Conservation (phyloP, 805 yeast species). For the Limtongozyma cylindracea region DNA sequence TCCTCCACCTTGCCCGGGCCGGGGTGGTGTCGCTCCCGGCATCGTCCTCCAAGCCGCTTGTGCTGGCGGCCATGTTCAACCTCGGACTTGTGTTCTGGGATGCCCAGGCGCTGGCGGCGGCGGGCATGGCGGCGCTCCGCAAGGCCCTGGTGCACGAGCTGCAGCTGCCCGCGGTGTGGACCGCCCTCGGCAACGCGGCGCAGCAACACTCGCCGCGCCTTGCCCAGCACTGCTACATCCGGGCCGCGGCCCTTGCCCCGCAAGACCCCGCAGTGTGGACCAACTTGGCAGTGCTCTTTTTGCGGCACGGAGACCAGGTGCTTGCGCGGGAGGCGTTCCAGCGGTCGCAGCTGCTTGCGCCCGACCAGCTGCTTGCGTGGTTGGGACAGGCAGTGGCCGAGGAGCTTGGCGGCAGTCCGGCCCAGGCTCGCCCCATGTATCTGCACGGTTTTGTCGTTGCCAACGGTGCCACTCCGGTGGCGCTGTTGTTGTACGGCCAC, state of each 20-base stretch:
- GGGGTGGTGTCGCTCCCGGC: too few relatives aligned
- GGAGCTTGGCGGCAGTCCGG: slow-evolving; percentile 23
- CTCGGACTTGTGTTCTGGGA: too few relatives aligned
- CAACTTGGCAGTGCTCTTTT: slow-evolving; percentile 55
- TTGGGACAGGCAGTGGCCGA: slow-evolving; percentile 37
- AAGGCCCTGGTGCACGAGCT: slow-evolving; percentile 17
- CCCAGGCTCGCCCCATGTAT: slow-evolving; percentile 23
- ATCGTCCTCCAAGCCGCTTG: too few relatives aligned
- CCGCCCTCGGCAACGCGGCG: slow-evolving; percentile 56
- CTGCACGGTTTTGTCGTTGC: slow-evolving; percentile 65
- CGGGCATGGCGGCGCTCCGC: slow-evolving; percentile 10
- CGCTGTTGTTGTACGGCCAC: slow-evolving; percentile 39
- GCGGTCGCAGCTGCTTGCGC: slow-evolving; percentile 61
- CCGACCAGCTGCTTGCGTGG: slow-evolving; percentile 61
- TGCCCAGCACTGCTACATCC: slow-evolving; percentile 82
- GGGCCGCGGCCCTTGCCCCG: slow-evolving; percentile 47
- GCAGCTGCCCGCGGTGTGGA: slow-evolving; percentile 23
- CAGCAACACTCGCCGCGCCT: slow-evolving; percentile 37
- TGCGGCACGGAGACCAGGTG: slow-evolving; percentile 38
- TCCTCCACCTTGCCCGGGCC: too few relatives aligned
- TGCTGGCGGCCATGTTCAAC: too few relatives aligned
- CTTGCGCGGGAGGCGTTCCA: slow-evolving; percentile 51
- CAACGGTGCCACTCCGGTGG: slow-evolving; percentile 41
- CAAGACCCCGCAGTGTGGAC: slow-evolving; percentile 54
- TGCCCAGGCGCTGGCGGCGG: slow-evolving; percentile 16